phyloP scores from a whole-genome alignment of 306 rosid species.

The Quercus alba region DNA sequence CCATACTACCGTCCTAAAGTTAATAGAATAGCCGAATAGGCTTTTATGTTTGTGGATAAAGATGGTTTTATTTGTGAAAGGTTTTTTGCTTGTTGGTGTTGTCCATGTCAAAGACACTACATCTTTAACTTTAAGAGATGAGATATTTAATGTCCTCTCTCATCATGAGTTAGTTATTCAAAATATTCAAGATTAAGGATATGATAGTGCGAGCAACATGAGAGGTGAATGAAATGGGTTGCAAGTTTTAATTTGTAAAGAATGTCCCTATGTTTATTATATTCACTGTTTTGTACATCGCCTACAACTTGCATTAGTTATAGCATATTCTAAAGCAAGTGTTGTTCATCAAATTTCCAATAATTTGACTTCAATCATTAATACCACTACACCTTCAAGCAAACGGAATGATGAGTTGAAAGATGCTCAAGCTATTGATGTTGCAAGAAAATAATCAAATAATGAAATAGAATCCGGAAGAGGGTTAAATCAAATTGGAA shows the following conservation, averaged over 20 bases:
- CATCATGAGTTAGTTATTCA: not conserved
- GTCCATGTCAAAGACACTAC: not conserved
- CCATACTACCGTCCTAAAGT: no score
- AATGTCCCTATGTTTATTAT: slow-evolving; percentile 1
- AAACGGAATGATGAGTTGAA: not conserved
- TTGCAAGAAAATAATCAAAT: not conserved
- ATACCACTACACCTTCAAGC: not conserved
- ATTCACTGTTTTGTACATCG: slow-evolving; percentile 1
- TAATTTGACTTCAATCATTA: not conserved
- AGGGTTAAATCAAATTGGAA: not conserved
- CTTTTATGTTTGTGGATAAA: not conserved
- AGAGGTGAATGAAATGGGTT: not conserved
- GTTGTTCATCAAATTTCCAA: not conserved
- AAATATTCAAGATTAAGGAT: not conserved
- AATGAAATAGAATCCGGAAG: not conserved
- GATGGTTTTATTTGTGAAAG: not conserved
- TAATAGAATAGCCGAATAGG: no score
- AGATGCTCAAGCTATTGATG: not conserved
- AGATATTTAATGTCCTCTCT: not conserved
- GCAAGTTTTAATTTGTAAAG: not conserved
- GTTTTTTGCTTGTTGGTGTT: not conserved
- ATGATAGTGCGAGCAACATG: slow-evolving; percentile 5
- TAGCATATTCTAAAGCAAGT: not conserved
- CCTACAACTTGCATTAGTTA: not conserved
- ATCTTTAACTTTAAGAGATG: not conserved